Conservation (phyloP, 192 early-diverging fungal species). For the Coemansia sp. region DNA sequence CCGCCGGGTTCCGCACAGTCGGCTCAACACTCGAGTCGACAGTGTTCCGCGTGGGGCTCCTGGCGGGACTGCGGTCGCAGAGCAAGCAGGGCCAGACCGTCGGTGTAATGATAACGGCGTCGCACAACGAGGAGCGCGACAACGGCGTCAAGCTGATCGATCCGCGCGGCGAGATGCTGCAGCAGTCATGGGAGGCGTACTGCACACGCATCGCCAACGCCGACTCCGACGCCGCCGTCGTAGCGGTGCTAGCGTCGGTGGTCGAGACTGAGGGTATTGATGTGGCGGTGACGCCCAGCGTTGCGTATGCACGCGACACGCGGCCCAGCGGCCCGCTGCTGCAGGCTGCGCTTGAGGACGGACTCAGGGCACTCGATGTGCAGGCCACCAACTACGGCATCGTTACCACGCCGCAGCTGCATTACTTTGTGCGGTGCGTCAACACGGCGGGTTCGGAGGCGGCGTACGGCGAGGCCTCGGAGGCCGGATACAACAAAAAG, state of each 20-base stretch:
- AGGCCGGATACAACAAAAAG: slow-evolving; percentile 92
- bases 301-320: slow-evolving; percentile 92
- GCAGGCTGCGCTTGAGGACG: slow-evolving; percentile 77
- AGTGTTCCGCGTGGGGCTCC: slow-evolving; percentile 87
- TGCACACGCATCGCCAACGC: slow-evolving; percentile 91
- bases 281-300: slow-evolving; percentile 60
- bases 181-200: slow-evolving; percentile 92
- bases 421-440: slow-evolving; percentile 88
- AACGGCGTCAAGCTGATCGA: slow-evolving; percentile 99
- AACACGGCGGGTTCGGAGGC: slow-evolving; percentile 72
- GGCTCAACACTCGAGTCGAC: slow-evolving; percentile 88
- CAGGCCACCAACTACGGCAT: slow-evolving; percentile 79
- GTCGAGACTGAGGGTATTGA: slow-evolving; percentile 70
- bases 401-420: slow-evolving; percentile 95
- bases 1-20: slow-evolving; percentile 95
- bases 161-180: slow-evolving; percentile 98
- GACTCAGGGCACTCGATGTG: slow-evolving; percentile 71
- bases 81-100: slow-evolving; percentile 79
- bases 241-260: slow-evolving; percentile 65
- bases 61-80: slow-evolving; percentile 91
- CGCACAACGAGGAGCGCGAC: slow-evolving; percentile 96
- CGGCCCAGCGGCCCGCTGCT: slow-evolving; percentile 85
- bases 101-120: slow-evolving; percentile 98
- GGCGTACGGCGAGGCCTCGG: slow-evolving; percentile 86
- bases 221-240: slow-evolving; percentile 61